Evolutionary conservation across 176 grass and related monocot genomes (phyloP).

Genomic region (Oryza meridionalis): DNA sequence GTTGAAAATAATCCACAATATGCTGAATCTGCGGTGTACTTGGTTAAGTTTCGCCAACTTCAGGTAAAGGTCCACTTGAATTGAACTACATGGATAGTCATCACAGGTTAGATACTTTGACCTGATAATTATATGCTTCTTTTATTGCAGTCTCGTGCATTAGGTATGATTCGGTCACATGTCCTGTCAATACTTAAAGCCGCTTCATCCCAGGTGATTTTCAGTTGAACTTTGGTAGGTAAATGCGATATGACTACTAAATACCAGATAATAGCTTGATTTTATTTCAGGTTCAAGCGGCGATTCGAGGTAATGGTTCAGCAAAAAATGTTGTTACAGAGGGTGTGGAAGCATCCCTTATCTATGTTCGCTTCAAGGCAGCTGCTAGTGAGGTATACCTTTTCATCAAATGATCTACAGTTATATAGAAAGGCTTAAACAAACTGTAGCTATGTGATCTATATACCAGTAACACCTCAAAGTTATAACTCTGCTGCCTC

Average conservation of each 20-base stretch:
- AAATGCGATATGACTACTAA: slow-evolving; percentile 11
- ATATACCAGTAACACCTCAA: slow-evolving; percentile 5
- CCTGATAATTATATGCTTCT: slow-evolving; percentile 37
- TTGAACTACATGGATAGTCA: slow-evolving; percentile 26
- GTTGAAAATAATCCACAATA: slow-evolving; percentile 96
- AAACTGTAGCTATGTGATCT: slow-evolving; percentile 2
- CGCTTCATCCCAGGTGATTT: slow-evolving; percentile 81
- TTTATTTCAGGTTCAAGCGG: slow-evolving; percentile 78
- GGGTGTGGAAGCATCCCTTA: slow-evolving; percentile 93
- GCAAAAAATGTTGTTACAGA: slow-evolving; percentile 76
- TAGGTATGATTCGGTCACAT: slow-evolving; percentile 95
- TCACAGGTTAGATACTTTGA: slow-evolving; percentile 17
- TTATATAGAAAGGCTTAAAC: slow-evolving; percentile 6
- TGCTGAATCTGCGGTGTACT: slow-evolving; percentile 97
- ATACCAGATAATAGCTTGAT: slow-evolving; percentile 21
- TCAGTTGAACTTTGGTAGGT: slow-evolving; percentile 43
- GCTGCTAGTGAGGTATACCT: slow-evolving; percentile 85
- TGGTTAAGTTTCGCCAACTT: slow-evolving; percentile 95
- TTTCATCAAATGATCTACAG: slow-evolving; percentile 17
- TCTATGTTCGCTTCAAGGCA: slow-evolving; percentile 98
- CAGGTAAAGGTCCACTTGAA: slow-evolving; percentile 55
- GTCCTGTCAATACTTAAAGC: slow-evolving; percentile 94
- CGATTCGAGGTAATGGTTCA: slow-evolving; percentile 72
- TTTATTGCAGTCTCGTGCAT: slow-evolving; percentile 79
- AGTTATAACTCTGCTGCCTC: slow-evolving; percentile 23